These are phyloP conservation scores for Trichoderma sp. DNA, from an alignment of 2,329 filamentous ascomycete genomes.

Conservation along the genomic window DNA sequence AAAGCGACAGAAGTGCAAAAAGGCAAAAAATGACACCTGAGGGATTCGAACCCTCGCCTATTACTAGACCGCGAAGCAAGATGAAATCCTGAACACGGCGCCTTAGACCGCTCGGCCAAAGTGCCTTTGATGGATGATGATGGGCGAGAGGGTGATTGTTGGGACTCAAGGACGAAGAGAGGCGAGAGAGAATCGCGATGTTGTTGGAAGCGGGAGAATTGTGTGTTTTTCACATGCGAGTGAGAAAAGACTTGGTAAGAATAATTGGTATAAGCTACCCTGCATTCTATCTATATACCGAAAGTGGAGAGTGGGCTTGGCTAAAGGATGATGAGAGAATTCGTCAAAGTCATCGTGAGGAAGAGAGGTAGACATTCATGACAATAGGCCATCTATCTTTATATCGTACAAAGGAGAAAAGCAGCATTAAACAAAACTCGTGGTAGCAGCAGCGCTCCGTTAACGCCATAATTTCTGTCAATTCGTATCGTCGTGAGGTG, in stretches of 20 bases:
- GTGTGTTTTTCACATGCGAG: background rate
- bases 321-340: background rate
- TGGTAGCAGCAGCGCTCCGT: background rate
- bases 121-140: slow-evolving; percentile 22
- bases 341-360: background rate
- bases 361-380: background rate
- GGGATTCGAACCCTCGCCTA: slow-evolving; percentile 20
- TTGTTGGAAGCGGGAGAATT: background rate
- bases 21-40: slow-evolving; percentile 12
- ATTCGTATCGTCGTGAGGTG: background rate
- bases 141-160: background rate
- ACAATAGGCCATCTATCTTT: background rate
- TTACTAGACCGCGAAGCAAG: slow-evolving; percentile 17
- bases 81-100: slow-evolving; percentile 17
- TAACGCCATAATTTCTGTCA: background rate
- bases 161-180: background rate
- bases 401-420: background rate
- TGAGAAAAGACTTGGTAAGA: background rate
- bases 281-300: background rate
- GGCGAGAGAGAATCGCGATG: background rate
- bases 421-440: background rate
- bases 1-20: background rate
- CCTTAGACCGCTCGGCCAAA: slow-evolving; percentile 22
- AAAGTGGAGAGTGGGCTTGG: background rate
- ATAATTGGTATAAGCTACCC: background rate